phyloP scores from a whole-genome alignment of 495 filamentous ascomycete genomes.

The Aspergillus baeticus region DNA sequence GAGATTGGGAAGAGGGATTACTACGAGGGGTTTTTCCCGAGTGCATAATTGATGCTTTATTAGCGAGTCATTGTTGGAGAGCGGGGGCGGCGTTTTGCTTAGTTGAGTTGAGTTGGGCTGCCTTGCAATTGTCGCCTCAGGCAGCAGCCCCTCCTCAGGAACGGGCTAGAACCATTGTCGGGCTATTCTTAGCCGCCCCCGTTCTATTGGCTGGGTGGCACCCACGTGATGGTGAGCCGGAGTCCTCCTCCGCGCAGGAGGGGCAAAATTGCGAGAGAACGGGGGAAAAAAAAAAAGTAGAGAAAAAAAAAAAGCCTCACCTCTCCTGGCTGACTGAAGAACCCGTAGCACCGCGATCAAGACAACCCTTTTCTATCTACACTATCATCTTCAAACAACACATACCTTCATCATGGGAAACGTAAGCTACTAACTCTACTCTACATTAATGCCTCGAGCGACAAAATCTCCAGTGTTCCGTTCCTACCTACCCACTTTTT shows the following conservation, averaged over 20 bases:
- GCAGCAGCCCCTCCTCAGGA: too few species aligned
- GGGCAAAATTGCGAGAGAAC: background rate
- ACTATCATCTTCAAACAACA: background rate
- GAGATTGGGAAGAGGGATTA: slow-evolving; percentile 54
- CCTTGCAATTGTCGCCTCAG: too few species aligned
- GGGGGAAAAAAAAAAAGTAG: background rate
- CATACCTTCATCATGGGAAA: slow-evolving; percentile 1
- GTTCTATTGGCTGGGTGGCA: too few species aligned
- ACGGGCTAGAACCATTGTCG: too few species aligned
- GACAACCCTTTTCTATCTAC: background rate
- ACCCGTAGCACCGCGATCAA: background rate
- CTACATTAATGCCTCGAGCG: background rate
- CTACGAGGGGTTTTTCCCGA: background rate
- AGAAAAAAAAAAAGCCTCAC: background rate
- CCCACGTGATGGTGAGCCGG: too few species aligned
- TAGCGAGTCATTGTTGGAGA: too few species aligned
- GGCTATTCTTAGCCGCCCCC: too few species aligned
- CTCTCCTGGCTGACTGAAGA: too few species aligned
- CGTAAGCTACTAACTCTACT: slow-evolving; percentile 3
- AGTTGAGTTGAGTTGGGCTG: too few species aligned
- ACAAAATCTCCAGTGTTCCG: background rate
- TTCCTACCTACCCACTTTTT: background rate
- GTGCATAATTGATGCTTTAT: too few species aligned
- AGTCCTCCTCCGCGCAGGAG: background rate
- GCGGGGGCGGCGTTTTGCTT: too few species aligned